Percentiles rank a stretch among this genome's conserved stretches.
Conservation (phyloP, 805 yeast genomes). For the Lipomyces lipofer region DNA sequence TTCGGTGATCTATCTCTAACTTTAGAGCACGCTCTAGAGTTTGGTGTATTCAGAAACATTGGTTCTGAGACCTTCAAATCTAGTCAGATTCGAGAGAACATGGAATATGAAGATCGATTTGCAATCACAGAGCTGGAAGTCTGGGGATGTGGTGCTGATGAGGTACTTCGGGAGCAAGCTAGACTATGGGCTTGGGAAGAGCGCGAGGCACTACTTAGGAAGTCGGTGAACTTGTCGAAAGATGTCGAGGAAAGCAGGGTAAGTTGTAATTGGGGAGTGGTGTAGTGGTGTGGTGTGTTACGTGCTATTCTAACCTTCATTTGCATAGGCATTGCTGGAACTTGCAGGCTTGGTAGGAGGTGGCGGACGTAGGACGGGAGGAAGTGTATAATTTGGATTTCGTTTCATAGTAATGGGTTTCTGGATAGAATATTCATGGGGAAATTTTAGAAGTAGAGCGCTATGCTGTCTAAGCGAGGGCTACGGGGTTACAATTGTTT, state of each 20-base stretch:
- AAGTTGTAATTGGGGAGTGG: too few species aligned
- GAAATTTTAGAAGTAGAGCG: too few species aligned
- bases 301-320: too few species aligned
- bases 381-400: conserved; percentile 50
- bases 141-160: conserved; percentile 85
- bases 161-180: conserved; percentile 73
- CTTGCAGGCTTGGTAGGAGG: conserved; percentile 68
- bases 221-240: conserved; percentile 62
- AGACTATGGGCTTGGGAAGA: conserved; percentile 91
- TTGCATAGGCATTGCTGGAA: conserved; percentile 79
- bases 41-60: conserved; percentile 72
- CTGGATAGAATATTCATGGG: too few species aligned
- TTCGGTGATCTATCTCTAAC: conserved; percentile 83
- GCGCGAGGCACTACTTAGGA: conserved; percentile 76
- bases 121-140: conserved; percentile 77
- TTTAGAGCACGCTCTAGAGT: conserved; percentile 74
- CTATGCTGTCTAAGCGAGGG: too few species aligned
- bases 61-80: conserved; percentile 47
- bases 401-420: too few species aligned
- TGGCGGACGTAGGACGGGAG: conserved; percentile 47
- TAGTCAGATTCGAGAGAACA: conserved; percentile 39
- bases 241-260: conserved; percentile 62
- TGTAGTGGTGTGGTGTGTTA: conserved; percentile 44
- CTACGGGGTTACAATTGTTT: too few species aligned
- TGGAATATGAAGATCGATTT: conserved; percentile 67